Evolutionary conservation across 2,329 filamentous ascomycete species (phyloP).

Genomic region (Hypoxylon sp.): DNA sequence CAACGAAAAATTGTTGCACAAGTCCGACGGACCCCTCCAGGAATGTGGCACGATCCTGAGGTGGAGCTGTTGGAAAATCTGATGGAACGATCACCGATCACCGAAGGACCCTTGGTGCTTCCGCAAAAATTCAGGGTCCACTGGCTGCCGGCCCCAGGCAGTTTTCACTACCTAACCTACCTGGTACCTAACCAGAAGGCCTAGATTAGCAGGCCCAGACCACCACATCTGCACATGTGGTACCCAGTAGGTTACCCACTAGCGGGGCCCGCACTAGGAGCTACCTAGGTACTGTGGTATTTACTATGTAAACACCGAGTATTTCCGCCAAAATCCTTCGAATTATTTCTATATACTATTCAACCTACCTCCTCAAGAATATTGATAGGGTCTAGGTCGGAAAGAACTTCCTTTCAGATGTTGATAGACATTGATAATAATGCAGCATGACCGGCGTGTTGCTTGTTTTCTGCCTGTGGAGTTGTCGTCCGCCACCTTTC

Average conservation of each 20-base stretch:
- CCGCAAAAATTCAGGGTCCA: conserved; percentile 41
- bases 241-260: conserved; percentile 2
- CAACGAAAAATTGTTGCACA: conserved; percentile 18
- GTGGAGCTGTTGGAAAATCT: conserved; percentile 39
- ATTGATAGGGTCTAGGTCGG: background rate
- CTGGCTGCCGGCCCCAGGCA: conserved; percentile 3
- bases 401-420: background rate
- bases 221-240: background rate
- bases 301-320: background rate
- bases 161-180: background rate
- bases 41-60: conserved; percentile 36
- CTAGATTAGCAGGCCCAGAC: background rate
- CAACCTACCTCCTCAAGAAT: too few relatives aligned
- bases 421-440: background rate
- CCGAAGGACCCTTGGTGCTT: conserved; percentile 43
- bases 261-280: conserved; percentile 1
- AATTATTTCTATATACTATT: background rate
- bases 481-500: background rate
- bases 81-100: conserved; percentile 41
- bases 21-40: conserved; percentile 32
- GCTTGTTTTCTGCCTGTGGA: background rate
- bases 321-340: background rate
- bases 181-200: too few relatives aligned
- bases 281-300: background rate
- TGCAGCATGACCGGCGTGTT: background rate